phyloP scores from a whole-genome alignment of 768 basidiomycete genomes.

The Amanita brunnescens region DNA sequence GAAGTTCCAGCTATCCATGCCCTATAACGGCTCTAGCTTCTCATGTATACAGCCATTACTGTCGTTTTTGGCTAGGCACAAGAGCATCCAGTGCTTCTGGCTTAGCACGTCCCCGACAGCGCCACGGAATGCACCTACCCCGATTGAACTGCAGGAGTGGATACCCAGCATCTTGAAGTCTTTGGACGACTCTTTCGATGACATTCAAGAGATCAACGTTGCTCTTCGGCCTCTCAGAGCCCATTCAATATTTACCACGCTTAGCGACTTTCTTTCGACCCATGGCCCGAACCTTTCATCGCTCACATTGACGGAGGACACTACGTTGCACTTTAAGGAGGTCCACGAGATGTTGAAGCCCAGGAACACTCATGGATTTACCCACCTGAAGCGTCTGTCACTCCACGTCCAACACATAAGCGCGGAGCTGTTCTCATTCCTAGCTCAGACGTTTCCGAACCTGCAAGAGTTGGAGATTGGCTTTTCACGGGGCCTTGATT shows the following conservation, averaged over 20 bases:
- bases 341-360: slow-evolving; percentile 20
- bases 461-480: slow-evolving; percentile 2
- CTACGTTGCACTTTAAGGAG: slow-evolving; percentile 23
- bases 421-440: neutral
- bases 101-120: slow-evolving; percentile 25
- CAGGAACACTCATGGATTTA: neutral
- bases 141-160: slow-evolving; percentile 23
- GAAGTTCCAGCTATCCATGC: slow-evolving; percentile 32
- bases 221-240: slow-evolving; percentile 30
- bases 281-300: slow-evolving; percentile 22
- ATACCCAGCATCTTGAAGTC: slow-evolving; percentile 30
- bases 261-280: slow-evolving; percentile 22
- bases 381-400: neutral
- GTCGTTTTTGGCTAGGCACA: slow-evolving; percentile 28
- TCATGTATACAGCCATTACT: slow-evolving; percentile 23
- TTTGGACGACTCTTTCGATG: slow-evolving; percentile 20
- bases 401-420: neutral
- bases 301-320: slow-evolving; percentile 28
- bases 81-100: slow-evolving; percentile 24
- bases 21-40: slow-evolving; percentile 36
- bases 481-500: neutral
- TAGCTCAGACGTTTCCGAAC: neutral
- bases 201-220: slow-evolving; percentile 24
- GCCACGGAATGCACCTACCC: slow-evolving; percentile 8
- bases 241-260: slow-evolving; percentile 18